These are phyloP conservation scores for Pichia inconspicua DNA, from an alignment of 1,139 yeast species.

Conservation along the genomic window DNA sequence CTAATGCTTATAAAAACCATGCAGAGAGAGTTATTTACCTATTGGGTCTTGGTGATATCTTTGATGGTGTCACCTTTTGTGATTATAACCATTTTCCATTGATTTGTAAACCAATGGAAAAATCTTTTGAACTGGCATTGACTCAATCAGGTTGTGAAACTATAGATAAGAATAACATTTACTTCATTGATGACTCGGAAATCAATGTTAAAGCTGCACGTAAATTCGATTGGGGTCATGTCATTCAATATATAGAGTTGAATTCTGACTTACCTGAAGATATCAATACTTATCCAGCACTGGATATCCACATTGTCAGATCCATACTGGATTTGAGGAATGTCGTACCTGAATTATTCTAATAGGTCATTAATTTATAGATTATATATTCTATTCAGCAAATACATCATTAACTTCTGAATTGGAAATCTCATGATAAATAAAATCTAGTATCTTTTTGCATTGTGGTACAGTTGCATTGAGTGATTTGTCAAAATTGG, in stretches of 20 bases:
- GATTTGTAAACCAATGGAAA: conserved; percentile 78
- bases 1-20: conserved; percentile 90
- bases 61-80: conserved; percentile 90
- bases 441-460: conserved; percentile 8
- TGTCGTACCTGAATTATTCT: conserved; percentile 43
- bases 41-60: conserved; percentile 80
- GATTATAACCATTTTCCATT: conserved; percentile 62
- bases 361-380: background rate
- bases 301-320: conserved; percentile 38
- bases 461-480: conserved; percentile 9
- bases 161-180: conserved; percentile 38
- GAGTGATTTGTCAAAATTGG: conserved; percentile 1
- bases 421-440: conserved; percentile 8
- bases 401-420: conserved; percentile 8
- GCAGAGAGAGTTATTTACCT: conserved; percentile 70
- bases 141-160: conserved; percentile 47
- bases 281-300: conserved; percentile 32
- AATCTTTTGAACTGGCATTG: conserved; percentile 50
- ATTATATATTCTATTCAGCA: background rate
- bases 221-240: conserved; percentile 43
- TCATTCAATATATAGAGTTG: conserved; percentile 52
- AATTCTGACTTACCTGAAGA: conserved; percentile 34
- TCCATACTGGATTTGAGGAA: conserved; percentile 40
- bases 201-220: conserved; percentile 53
- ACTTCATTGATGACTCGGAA: conserved; percentile 79